A percentile compares a stretch with the other conserved stretches of the same genome.
Evolutionary conservation across 2,329 filamentous ascomycete genomes (phyloP).

Genomic region (Davidsoniella eucalypti): DNA sequence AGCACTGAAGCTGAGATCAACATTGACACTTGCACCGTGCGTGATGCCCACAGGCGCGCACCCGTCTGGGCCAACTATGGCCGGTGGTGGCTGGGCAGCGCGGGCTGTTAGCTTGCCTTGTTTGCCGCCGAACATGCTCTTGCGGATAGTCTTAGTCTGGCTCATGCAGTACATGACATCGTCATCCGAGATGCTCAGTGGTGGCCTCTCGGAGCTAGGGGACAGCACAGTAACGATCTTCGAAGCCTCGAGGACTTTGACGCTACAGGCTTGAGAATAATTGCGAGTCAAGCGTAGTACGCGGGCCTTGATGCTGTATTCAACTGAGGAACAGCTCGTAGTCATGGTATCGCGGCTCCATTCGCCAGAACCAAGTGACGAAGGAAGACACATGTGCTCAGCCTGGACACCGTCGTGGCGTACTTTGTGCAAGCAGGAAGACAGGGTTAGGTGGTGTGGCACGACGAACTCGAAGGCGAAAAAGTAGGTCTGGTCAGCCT

Average conservation of each 20-base stretch:
- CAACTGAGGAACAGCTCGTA: conserved; percentile 36
- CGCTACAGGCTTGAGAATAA: conserved; percentile 5
- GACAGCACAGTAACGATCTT: conserved; percentile 37
- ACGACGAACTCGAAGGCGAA: conserved; percentile 45
- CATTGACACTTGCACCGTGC: conserved; percentile 23
- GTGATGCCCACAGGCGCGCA: conserved; percentile 20
- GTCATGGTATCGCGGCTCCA: conserved; percentile 29
- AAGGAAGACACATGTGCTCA: conserved; percentile 36
- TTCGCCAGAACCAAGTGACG: conserved; percentile 26
- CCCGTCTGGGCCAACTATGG: conserved; percentile 35
- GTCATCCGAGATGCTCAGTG: conserved; percentile 29
- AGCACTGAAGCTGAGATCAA: conserved; percentile 33
- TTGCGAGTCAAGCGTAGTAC: conserved; percentile 21
- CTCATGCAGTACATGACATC: conserved; percentile 34
- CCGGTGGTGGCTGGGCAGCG: conserved; percentile 29
- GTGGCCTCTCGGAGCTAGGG: conserved; percentile 30
- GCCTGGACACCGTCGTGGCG: conserved; percentile 30
- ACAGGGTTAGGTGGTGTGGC: conserved; percentile 39
- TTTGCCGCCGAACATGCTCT: conserved; percentile 35
- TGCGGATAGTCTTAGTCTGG: conserved; percentile 36
- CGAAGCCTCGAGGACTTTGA: conserved; percentile 25
- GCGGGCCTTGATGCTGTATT: conserved; percentile 36
- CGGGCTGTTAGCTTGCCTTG: conserved; percentile 31
- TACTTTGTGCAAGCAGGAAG: conserved; percentile 36
- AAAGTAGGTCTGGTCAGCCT: conserved; percentile 30